phyloP scores from a whole-genome alignment of 1,284 basidiomycete genomes.

The Heimioporus punctisporus region DNA sequence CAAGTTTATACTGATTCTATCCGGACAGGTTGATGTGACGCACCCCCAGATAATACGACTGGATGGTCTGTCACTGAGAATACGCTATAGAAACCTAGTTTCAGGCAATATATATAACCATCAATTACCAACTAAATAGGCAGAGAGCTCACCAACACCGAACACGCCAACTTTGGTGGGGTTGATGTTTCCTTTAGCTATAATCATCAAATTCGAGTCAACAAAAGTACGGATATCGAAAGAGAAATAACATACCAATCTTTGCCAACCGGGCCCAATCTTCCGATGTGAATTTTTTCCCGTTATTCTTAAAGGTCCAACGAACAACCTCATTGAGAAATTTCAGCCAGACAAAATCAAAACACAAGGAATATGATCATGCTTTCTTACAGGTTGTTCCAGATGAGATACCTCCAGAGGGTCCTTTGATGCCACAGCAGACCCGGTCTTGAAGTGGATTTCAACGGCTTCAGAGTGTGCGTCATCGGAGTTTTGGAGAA shows the following conservation, averaged over 20 bases:
- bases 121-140: too few relatives aligned
- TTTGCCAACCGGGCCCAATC: constrained; percentile 90
- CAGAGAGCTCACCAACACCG: constrained; percentile 58
- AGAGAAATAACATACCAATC: constrained; percentile 54
- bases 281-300: constrained; percentile 74
- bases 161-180: constrained; percentile 54
- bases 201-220: background rate
- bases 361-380: background rate
- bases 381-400: background rate
- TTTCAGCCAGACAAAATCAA: background rate
- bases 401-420: too few relatives aligned
- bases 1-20: background rate
- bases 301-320: constrained; percentile 89
- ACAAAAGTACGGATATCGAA: background rate
- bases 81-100: constrained; percentile 7
- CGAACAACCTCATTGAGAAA: constrained; percentile 51
- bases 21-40: background rate
- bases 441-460: constrained; percentile 75
- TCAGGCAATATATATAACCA: background rate
- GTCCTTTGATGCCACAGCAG: too few relatives aligned
- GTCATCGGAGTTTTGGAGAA: constrained; percentile 95
- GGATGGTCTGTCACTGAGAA: constrained; percentile 6
- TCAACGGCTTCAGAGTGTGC: constrained; percentile 80
- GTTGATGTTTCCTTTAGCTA: constrained; percentile 79
- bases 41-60: background rate